Base-by-base conservation (phyloP, 1,284 basidiomycete genomes). In the Xerocomus amazonicus region DNA sequence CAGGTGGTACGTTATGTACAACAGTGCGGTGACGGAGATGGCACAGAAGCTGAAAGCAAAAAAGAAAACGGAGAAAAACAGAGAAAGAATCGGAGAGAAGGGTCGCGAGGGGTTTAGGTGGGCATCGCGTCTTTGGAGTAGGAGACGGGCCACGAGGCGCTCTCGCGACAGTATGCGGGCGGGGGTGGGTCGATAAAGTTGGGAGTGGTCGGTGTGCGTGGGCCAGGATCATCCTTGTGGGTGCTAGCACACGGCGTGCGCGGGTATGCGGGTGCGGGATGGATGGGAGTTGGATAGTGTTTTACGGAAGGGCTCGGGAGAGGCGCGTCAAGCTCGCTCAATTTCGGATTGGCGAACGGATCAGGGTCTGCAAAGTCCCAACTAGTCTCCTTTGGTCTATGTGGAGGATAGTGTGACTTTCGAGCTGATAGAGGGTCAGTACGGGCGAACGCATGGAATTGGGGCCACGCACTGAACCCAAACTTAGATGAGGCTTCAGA, bases 291-390 rank as follows among this genome's bases (percentile, higher is more conserved):
- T 0, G 62, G 62, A 40, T 59, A 52, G 36, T 51, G 47, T 33
- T 53, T 65, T 23, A 17, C 39, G 6, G 43, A 37, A 16, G 34
- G 39, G 0, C 34, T 6, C 4, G 31, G 41, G 31, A 37, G 1
- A 9, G 37, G 41, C 1, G 42, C 10, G 26, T 48, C 48, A 1
- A 47, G n/a, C 1, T 34, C n/a, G n/a, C 17, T 27, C 40, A 51
- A 59, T 38, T 50, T 44, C 2, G 39, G n/a, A 14, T 12, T 31
- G 2, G 50, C 43, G 3, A 46, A 48, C 0, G 66, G 65, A 44
- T 69, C 65, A 2, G 61, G 58, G 40, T 65, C 63, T 0, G 63
- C 59, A 65, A 69, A 69, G 50, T 65, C 63, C 63, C 63, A 65
- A 50, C 60, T 61, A 26, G 34, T 27, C 28, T 61, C 54, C 2